Percentiles rank a stretch among this genome's conserved stretches.
Evolutionary conservation across 331 rosid species (phyloP).

Genomic region (Quercus lobata): DNA sequence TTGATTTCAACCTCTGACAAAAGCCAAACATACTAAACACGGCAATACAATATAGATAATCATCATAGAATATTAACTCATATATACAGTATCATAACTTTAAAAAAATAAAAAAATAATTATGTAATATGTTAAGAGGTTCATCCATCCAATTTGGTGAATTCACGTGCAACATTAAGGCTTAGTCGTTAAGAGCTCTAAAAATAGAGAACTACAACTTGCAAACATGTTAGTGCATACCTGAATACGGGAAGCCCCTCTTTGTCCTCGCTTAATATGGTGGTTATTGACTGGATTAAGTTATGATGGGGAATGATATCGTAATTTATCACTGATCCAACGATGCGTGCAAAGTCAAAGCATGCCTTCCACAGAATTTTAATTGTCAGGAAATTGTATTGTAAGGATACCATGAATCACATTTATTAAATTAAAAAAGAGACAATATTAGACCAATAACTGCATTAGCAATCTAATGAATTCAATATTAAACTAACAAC

Average conservation of each 20-base stretch:
- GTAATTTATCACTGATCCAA: slow-evolving; percentile 53
- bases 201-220: neutral
- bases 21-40: neutral
- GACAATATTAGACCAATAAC: neutral
- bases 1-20: neutral
- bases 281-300: slow-evolving; percentile 57
- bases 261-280: slow-evolving; percentile 67
- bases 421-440: slow-evolving; percentile 2
- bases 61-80: neutral
- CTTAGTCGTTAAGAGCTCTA: neutral
- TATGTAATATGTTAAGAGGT: neutral
- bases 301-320: slow-evolving; percentile 66
- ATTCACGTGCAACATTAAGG: slow-evolving; percentile 8
- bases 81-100: neutral
- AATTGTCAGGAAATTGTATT: slow-evolving; percentile 26
- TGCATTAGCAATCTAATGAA: slow-evolving; percentile 17
- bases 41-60: neutral
- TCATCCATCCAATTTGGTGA: neutral
- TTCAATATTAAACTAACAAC: neutral
- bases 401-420: neutral
- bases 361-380: slow-evolving; percentile 66
- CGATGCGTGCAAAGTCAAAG: slow-evolving; percentile 69
- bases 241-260: slow-evolving; percentile 90
- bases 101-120: neutral
- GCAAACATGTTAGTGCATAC: slow-evolving; percentile 34